These are phyloP conservation scores for Candida mattraensis DNA, from an alignment of 805 yeast species.

Conservation along the genomic window DNA sequence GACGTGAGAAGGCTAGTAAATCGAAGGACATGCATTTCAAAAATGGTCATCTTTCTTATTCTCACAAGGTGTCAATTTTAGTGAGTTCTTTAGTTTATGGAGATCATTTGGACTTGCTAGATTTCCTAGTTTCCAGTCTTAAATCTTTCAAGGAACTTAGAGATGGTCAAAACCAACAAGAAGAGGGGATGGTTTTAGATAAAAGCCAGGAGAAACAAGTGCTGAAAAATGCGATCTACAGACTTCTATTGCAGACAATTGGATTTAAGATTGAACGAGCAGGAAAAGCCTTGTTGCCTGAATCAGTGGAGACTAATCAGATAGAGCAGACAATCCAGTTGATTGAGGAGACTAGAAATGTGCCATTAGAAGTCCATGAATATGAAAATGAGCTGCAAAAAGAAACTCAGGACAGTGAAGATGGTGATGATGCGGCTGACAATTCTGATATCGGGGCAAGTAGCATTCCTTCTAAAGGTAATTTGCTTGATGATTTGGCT, in stretches of 20 bases:
- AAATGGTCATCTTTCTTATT: conserved; percentile 21
- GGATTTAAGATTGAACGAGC: conserved; percentile 17
- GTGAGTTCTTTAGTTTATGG: conserved; percentile 35
- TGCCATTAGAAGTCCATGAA: conserved; percentile 27
- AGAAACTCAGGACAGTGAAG: conserved; percentile 8
- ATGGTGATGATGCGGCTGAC: conserved; percentile 35
- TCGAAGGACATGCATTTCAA: conserved; percentile 18
- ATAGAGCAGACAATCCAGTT: conserved; percentile 12
- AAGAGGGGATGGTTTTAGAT: conserved; percentile 7
- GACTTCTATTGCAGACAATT: conserved; percentile 25
- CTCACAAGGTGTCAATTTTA: conserved; percentile 25
- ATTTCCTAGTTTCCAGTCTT: conserved; percentile 43
- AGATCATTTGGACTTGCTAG: conserved; percentile 45
- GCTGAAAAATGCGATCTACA: conserved; percentile 16
- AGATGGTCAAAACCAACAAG: conserved; percentile 4
- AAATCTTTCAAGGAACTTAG: conserved; percentile 32
- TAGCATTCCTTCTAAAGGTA: conserved; percentile 21
- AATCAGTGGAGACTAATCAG: conserved; percentile 7
- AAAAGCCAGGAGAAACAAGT: conserved; percentile 10
- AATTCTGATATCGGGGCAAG: no score
- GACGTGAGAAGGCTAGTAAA: conserved; percentile 27
- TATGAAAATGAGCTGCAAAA: conserved; percentile 18
- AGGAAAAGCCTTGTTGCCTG: conserved; percentile 7
- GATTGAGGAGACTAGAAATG: conserved; percentile 20
- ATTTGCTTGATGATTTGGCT: conserved; percentile 41